Conservation (phyloP, 768 basidiomycete genomes). For the Rubroboletus pulcherrimus region DNA sequence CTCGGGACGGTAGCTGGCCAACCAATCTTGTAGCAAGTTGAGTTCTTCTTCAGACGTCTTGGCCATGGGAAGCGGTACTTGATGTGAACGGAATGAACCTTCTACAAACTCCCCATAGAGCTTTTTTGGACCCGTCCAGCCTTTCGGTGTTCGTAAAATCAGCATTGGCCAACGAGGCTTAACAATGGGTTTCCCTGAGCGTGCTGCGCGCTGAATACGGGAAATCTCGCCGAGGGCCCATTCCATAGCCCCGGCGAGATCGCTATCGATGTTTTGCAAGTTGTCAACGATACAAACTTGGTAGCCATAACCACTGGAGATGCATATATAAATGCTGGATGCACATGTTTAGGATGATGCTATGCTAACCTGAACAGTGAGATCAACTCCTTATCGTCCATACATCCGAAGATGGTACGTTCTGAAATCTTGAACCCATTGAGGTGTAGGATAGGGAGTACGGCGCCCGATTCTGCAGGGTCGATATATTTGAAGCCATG, state of each 20-base stretch:
- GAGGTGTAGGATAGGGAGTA: conserved; percentile 85
- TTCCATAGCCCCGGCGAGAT: conserved; percentile 77
- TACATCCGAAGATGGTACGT: conserved; percentile 83
- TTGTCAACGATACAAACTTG: conserved; percentile 80
- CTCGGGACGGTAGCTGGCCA: conserved; percentile 62
- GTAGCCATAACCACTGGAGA: conserved; percentile 74
- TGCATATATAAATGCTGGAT: background rate
- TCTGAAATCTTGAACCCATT: conserved; percentile 92
- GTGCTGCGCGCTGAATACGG: conserved; percentile 76
- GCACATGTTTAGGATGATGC: background rate
- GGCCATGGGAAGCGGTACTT: conserved; percentile 79
- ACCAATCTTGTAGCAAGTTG: conserved; percentile 62
- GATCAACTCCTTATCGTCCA: conserved; percentile 83
- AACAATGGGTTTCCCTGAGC: conserved; percentile 67
- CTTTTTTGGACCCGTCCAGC: conserved; percentile 65
- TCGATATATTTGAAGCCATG: conserved; percentile 89
- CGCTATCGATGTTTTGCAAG: conserved; percentile 61
- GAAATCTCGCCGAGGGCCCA: conserved; percentile 75
- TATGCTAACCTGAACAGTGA: conserved; percentile 61
- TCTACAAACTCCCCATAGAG: conserved; percentile 71
- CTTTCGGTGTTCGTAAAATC: conserved; percentile 82
- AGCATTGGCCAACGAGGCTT: conserved; percentile 94
- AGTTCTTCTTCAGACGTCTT: conserved; percentile 65
- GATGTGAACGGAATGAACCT: conserved; percentile 82
- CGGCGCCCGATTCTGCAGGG: conserved; percentile 84